Conservation (phyloP, 2,329 filamentous ascomycete species). For the Alternaria brassicicola region DNA sequence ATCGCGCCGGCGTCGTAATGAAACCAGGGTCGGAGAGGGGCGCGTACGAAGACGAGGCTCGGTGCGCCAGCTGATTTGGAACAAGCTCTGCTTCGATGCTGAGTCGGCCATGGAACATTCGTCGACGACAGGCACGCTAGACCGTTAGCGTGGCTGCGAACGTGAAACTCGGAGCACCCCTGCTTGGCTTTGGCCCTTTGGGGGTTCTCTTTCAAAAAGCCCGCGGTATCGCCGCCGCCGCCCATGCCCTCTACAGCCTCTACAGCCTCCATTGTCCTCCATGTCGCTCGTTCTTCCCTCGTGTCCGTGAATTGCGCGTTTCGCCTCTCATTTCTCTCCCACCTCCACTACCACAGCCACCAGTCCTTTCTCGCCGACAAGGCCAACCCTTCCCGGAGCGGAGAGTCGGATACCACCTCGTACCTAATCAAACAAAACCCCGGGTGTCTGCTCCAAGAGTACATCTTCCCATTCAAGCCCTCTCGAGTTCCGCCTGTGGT, state of each 20-base stretch:
- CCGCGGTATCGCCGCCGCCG: background rate
- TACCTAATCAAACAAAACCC: conserved; percentile 6
- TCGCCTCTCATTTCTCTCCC: conserved; percentile 4
- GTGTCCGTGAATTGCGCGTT: conserved; percentile 4
- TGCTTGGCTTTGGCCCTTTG: conserved; percentile 6
- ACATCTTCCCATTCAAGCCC: conserved; percentile 11
- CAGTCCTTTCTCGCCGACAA: background rate
- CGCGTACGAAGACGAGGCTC: background rate
- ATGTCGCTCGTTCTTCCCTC: background rate
- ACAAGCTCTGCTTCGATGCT: conserved; percentile 8
- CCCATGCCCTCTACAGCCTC: background rate
- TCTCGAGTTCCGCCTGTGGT: conserved; percentile 4
- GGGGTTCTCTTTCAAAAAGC: conserved; percentile 7
- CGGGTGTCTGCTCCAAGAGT: conserved; percentile 8
- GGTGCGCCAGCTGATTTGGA: conserved; percentile 5
- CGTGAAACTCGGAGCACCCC: conserved; percentile 16
- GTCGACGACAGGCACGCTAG: conserved; percentile 9
- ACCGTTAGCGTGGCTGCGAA: background rate
- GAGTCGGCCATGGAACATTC: conserved; percentile 3
- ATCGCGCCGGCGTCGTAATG: conserved; percentile 4
- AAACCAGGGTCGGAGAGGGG: background rate
- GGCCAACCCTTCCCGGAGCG: conserved; percentile 7
- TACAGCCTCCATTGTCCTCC: background rate
- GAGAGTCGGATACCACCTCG: conserved; percentile 1
- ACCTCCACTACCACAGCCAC: background rate